Evolutionary conservation across 441 rosid genomes (phyloP), one percentile per base, ranked within the genome.

Genomic region (Adansonia grandidieri): DNA sequence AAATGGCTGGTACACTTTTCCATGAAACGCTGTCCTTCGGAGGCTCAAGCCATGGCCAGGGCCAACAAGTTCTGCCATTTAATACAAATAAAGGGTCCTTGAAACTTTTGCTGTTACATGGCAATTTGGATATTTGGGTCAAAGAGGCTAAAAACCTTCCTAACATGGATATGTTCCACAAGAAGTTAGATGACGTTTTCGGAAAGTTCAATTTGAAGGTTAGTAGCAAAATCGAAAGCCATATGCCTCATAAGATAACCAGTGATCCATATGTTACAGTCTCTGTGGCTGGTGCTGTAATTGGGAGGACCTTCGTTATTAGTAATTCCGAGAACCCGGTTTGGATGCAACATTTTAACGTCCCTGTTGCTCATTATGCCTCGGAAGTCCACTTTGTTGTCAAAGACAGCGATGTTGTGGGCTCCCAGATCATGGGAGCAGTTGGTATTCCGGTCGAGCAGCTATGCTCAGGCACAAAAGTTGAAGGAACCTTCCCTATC

Each of bases 201-300:
- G 88, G 87, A 10, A 80, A 66, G 24, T 76, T 90, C 0, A 48
- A 44, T 0, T 75, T 82, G 22, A 90, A 73, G 76, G 80, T 78
- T 37, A 76, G 78, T 60, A 77, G 51, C 32, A 90, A 90, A 83
- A 82, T 71, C 1, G 92, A 86, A 70, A 81, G 74, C 66, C 87
- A 82, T 51, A 77, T 85, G 70, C 62, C 89, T 50, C 79, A 80
- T 5, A 90, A 86, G 85, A 86, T 89, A 58, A 91, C 94, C 8
- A 91, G 94, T 62, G 92, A 91, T 84, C 94, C 94, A 14, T 91
- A 89, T 65, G 94, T 89, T 4, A 87, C 89, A 6, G 74, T 91
- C 56, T 86, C 90, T 2, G 70, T 89, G 17, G 62, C 83, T 22
- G 86, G 82, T 78, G 94, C 94, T 78, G 88, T 87, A 3, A 81